phyloP scores from a whole-genome alignment of 176 grass and related monocot species.

The Ananas comosus region DNA sequence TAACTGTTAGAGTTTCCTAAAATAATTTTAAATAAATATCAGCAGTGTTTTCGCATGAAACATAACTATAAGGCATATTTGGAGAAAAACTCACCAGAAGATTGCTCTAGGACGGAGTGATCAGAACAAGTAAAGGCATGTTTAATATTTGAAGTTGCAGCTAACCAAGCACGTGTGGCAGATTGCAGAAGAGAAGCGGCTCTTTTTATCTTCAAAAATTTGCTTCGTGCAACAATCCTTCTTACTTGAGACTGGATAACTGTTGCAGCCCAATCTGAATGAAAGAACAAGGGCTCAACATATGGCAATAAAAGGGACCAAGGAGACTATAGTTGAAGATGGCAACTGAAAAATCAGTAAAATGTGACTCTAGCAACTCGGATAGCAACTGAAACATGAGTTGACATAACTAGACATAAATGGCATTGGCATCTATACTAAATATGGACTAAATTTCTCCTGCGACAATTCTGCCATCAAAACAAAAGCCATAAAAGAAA shows the following conservation, averaged over 20 bases:
- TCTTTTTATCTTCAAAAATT: conserved; percentile 28
- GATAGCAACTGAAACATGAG: too few relatives aligned
- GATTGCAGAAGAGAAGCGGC: conserved; percentile 40
- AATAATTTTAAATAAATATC: conserved; percentile 3
- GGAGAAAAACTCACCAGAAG: conserved; percentile 23
- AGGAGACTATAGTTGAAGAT: neutral
- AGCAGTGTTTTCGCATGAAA: conserved; percentile 8
- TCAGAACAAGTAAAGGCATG: neutral
- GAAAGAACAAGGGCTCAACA: conserved; percentile 8
- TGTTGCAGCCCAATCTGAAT: conserved; percentile 36
- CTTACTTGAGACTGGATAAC: conserved; percentile 36
- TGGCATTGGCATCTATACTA: too few relatives aligned
- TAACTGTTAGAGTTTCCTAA: conserved; percentile 28
- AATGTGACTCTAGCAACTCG: neutral
- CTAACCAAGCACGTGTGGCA: conserved; percentile 35
- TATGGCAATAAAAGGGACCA: neutral
- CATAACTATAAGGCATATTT: neutral
- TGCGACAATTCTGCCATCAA: too few relatives aligned
- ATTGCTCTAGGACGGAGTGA: conserved; percentile 6
- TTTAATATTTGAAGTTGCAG: conserved; percentile 14
- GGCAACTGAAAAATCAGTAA: neutral
- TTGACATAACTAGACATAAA: too few relatives aligned
- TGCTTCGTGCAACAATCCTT: conserved; percentile 28
- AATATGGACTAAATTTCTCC: too few relatives aligned
- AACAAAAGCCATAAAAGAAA: too few relatives aligned